phyloP scores from a whole-genome alignment of 306 rosid genomes.

The Oemleria cerasiformis region DNA sequence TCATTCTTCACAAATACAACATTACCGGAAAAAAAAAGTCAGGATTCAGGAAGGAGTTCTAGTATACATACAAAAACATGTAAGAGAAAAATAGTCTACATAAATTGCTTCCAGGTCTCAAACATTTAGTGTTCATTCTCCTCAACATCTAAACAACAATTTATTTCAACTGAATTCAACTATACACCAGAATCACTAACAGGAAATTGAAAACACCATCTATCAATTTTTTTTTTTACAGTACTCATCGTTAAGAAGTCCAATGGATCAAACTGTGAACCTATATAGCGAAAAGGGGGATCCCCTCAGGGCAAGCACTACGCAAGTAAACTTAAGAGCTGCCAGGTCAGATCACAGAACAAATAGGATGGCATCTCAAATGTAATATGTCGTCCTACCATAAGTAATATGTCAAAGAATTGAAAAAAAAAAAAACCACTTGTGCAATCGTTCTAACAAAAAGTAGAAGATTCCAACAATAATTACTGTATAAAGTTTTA shows the following conservation, averaged over 20 bases:
- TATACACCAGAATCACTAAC: not conserved
- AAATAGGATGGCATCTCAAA: constrained; percentile 4
- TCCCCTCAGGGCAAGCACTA: too few relatives aligned
- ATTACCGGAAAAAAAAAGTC: constrained; percentile 27
- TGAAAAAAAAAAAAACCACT: not conserved
- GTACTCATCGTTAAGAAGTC: too few relatives aligned
- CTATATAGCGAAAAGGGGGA: too few relatives aligned
- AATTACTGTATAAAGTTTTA: not conserved
- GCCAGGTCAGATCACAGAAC: not conserved
- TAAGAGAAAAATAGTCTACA: not conserved
- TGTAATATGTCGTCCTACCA: not conserved
- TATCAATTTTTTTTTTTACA: too few relatives aligned
- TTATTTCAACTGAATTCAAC: constrained; percentile 5
- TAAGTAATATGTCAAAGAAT: not conserved
- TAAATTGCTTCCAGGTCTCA: constrained; percentile 11
- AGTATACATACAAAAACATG: not conserved
- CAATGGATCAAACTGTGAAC: not conserved
- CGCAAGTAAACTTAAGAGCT: not conserved
- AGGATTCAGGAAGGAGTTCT: constrained; percentile 23
- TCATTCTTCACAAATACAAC: constrained; percentile 52
- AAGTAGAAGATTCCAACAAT: not conserved
- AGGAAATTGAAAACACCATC: not conserved
- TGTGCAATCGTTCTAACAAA: not conserved
- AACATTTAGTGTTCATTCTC: not conserved
- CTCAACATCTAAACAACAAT: not conserved